Percentiles rank a stretch among this genome's conserved stretches.
Evolutionary conservation across 352 stramenopile genomes (phyloP).

Genomic region (Pythium pectinolyticum): DNA sequence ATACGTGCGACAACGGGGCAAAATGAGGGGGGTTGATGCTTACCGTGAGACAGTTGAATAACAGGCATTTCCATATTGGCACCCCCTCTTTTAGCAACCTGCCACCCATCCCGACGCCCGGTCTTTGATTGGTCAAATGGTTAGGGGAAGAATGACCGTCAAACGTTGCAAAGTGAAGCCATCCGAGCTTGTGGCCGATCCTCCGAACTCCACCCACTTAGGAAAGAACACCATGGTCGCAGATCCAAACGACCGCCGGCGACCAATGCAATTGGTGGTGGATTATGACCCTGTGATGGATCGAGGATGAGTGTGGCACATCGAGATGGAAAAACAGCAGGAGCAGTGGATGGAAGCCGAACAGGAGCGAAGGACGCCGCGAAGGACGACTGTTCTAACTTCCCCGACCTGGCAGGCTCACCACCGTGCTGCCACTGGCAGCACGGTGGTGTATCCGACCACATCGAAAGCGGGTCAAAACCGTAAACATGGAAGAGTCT

Average conservation of each 20-base stretch:
- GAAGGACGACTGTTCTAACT: constrained; percentile 1
- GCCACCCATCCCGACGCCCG: not conserved
- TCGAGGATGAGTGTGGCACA: too few species aligned
- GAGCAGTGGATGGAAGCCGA: constrained; percentile 9
- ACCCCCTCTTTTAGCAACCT: not conserved
- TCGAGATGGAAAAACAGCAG: too few species aligned
- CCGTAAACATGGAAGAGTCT: too few species aligned
- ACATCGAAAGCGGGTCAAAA: too few species aligned
- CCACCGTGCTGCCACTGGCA: too few species aligned
- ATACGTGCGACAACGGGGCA: not conserved
- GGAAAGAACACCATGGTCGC: constrained; percentile 27
- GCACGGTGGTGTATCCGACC: too few species aligned
- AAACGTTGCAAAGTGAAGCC: not conserved
- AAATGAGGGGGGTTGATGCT: not conserved
- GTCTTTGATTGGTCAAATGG: constrained; percentile 10
- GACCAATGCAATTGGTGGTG: not conserved
- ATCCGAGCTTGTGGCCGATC: not conserved
- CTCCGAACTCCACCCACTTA: too few species aligned
- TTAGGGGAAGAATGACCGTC: constrained; percentile 5
- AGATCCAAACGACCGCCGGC: not conserved
- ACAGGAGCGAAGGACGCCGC: constrained; percentile 3
- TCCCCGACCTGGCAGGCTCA: not conserved
- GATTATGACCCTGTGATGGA: constrained; percentile 6
- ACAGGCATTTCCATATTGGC: not conserved
- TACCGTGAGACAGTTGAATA: too few species aligned